Base-by-base conservation (phyloP, 164 flowering plant genomes). In the Umbilicus rupestris region DNA sequence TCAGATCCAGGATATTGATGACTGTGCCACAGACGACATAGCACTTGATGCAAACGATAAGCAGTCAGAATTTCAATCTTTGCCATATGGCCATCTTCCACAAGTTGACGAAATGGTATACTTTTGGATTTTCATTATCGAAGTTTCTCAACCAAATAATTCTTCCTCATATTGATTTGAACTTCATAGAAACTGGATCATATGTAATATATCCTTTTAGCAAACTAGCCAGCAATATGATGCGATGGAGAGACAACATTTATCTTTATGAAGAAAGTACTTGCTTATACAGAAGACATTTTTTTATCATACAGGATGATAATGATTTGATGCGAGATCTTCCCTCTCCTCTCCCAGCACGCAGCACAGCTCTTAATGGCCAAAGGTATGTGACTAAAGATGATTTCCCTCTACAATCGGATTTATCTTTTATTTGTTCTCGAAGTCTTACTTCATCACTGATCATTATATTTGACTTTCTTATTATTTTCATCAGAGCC, bases 1-100 rank as follows among this genome's bases (percentile, higher is more conserved):
- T 47, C 74, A 94, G 97, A 89, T 89, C 68, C 93, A 78, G 65
- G 96, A 86, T 69, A 62, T 63, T 66, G 97, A 89, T 35, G 96
- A 85, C 30, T 17, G 64, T 49, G 33, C 70, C 41, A 42, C 79
- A 52, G 85, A 85, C 11, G 81, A 69, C 66, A 81, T 72, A 64
- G 73, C 73, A n/a, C 64, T 76, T 39, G 83, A 81, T 31, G 63
- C 44, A 30, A 72, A 58, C 35, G 82, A 74, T 44, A 74, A 69
- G 58, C 74, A 76, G 52, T 47, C 68, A 58, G 73, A 77, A 7
- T 30, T 19, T 30, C 75, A 66, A 17, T 35, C 60, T 2, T 68
- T 66, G 30, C 10, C 66, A 26, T 28, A 16, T 29, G 60, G 70
- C 29, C 73, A 72, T 33, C 39, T 41, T 37, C 66, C 66, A 35